A percentile compares a stretch with the other conserved stretches of the same genome.
Conservation (phyloP, 768 basidiomycete genomes). For the Xerocomus brunneocitrinus region DNA sequence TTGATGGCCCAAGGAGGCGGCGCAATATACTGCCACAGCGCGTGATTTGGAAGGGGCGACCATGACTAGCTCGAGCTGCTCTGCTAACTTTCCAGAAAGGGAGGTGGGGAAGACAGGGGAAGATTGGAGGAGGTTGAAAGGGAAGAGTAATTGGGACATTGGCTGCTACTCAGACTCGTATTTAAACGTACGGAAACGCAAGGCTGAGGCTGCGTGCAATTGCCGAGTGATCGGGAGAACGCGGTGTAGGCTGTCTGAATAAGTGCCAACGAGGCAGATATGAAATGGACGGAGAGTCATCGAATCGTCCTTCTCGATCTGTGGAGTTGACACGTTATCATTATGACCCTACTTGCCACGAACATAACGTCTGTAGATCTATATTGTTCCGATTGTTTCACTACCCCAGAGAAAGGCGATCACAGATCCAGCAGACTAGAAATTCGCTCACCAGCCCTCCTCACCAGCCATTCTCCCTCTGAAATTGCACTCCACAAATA, state of each 20-base stretch:
- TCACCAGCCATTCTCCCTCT: conserved; percentile 42
- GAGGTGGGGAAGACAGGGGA: background rate
- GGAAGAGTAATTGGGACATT: conserved; percentile 11
- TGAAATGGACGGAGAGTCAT: background rate
- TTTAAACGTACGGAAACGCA: conserved; percentile 23
- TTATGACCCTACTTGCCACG: background rate
- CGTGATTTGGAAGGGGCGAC: conserved; percentile 29
- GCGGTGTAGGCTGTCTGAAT: background rate
- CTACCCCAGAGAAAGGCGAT: background rate
- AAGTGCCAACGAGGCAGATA: conserved; percentile 23
- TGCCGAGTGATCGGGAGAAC: conserved; percentile 10
- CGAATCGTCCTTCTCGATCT: too few species aligned
- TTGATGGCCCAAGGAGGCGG: conserved; percentile 62
- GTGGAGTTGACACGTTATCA: background rate
- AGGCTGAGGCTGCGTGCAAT: conserved; percentile 12
- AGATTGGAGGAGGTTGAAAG: background rate
- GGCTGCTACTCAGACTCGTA: conserved; percentile 1
- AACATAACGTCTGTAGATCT: background rate
- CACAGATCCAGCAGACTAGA: background rate
- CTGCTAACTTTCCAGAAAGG: conserved; percentile 1
- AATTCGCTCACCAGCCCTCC: conserved; percentile 35
- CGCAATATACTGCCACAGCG: conserved; percentile 82
- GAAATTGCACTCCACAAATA: conserved; percentile 79
- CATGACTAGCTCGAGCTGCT: conserved; percentile 21
- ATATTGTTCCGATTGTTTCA: background rate